Evolutionary conservation across 1,139 yeast genomes (phyloP), one percentile per base, ranked within the genome.

Genomic region (Hansenula lynferdii): DNA sequence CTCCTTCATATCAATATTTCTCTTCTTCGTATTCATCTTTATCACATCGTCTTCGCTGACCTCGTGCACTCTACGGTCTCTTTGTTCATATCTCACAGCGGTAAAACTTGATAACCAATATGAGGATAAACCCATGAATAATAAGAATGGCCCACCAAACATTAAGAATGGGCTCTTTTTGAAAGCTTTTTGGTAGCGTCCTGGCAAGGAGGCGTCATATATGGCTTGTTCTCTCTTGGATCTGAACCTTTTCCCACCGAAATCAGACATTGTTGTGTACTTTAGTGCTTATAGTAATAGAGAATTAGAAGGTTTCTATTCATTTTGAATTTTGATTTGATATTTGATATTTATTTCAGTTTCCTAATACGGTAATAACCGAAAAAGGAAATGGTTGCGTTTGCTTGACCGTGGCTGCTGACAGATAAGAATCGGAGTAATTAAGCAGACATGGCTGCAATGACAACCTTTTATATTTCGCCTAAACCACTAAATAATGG

Each of bases 91-190:
- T 54, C 94, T 75, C 14, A 89, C 67, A 6, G 89, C 77, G 0
- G 96, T 85, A 60, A 90, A 85, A 45, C 77, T 81, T 20, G 94
- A 81, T 32, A 90, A 65, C 64, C 85, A 77, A 35, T 84, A 75
- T 0, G 96, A 85, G 0, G 95, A 96, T 1, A 85, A 72, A 5
- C 82, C 90, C 43, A 92, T 78, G 28, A 92, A 76, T 6, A 83
- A 64, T 66, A 90, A 72, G 62, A 90, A 89, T 8, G 98, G 98
- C 24, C 87, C 57, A 0, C 98, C 98, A 52, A 89, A 81, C 48
- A 70, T 77, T 11, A 89, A 50, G 47, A 90, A 86, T 35, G 95
- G 92, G 57, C 85, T 85, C 49, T 72, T 76, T 53, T 72, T 75
- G 44, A 86, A 61, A 19, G 72, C 67, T 42, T 66, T 72, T 52